Conservation (phyloP, 331 rosid genomes). For the Ulmus americana region DNA sequence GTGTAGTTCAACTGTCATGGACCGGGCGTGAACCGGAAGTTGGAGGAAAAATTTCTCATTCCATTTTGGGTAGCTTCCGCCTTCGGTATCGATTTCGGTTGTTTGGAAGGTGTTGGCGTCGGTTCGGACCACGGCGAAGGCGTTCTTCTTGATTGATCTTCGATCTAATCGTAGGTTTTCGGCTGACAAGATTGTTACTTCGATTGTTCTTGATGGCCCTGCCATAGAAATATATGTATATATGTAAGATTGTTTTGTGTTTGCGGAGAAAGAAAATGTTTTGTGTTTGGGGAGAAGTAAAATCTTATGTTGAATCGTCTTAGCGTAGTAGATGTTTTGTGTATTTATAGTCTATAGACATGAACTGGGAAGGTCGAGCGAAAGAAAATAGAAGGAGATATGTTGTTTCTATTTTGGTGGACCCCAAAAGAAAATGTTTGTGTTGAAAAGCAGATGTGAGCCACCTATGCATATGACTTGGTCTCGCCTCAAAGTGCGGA, state of each 20-base stretch:
- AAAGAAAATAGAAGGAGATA: not conserved
- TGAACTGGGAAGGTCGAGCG: not conserved
- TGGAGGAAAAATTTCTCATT: constrained; percentile 25
- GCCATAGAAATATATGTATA: not conserved
- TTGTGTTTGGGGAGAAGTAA: not conserved
- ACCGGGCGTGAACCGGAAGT: constrained; percentile 21
- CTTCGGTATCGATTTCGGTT: constrained; percentile 24
- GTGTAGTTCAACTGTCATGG: constrained; percentile 42
- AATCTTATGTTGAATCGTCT: not conserved
- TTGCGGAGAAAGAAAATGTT: not conserved
- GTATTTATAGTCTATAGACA: not conserved
- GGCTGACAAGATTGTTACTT: constrained; percentile 38
- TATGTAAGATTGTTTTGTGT: not conserved
- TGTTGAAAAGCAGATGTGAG: too few species aligned
- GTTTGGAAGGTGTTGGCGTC: constrained; percentile 3
- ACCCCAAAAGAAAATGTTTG: too few species aligned
- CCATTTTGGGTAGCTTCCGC: constrained; percentile 38
- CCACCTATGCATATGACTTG: too few species aligned
- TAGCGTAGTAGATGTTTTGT: not conserved
- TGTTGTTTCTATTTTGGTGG: not conserved
- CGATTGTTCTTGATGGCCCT: constrained; percentile 14
- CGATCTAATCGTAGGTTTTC: constrained; percentile 27
- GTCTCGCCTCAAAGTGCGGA: too few species aligned
- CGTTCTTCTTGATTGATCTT: constrained; percentile 27
- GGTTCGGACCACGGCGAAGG: constrained; percentile 27